Evolutionary conservation across 139 green algal genomes (phyloP).

Genomic region (Raphidocelis subcapitata): DNA sequence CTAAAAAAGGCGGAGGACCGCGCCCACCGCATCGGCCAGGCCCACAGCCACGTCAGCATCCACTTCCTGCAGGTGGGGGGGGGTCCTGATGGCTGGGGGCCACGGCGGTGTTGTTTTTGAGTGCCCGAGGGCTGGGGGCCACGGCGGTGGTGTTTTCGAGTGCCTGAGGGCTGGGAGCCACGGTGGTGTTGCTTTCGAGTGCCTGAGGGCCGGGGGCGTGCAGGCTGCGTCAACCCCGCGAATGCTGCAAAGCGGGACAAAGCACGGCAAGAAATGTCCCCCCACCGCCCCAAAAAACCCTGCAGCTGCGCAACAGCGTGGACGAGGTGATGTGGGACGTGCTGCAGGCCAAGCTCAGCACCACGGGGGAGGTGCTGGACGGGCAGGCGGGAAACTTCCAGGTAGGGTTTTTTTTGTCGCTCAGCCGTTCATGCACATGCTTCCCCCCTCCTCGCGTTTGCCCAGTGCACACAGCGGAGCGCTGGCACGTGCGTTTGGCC

Average conservation of each 20-base stretch:
- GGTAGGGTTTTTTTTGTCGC: conserved; percentile 10
- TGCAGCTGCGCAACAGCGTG: conserved; percentile 64
- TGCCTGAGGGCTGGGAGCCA: no score
- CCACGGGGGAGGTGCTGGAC: conserved; percentile 71
- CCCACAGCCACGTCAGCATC: conserved; percentile 63
- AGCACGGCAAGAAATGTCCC: background rate
- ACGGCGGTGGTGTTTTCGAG: no score
- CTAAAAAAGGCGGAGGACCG: conserved; percentile 66
- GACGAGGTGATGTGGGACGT: conserved; percentile 86
- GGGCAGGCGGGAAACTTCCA: conserved; percentile 42
- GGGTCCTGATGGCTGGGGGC: no score
- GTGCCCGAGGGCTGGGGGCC: no score
- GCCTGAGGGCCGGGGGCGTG: no score
- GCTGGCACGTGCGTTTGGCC: no score
- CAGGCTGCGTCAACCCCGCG: no score
- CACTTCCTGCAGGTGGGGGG: conserved; percentile 73
- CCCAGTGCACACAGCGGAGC: no score
- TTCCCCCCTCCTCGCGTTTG: no score
- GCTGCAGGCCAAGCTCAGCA: conserved; percentile 76
- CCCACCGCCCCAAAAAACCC: conserved; percentile 12
- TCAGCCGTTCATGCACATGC: background rate
- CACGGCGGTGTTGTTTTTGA: no score
- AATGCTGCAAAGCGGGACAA: no score
- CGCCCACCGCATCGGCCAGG: conserved; percentile 68
- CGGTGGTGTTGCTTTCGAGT: no score